Conservation (phyloP, 345 rosid genomes). For the Camelina hispida region DNA sequence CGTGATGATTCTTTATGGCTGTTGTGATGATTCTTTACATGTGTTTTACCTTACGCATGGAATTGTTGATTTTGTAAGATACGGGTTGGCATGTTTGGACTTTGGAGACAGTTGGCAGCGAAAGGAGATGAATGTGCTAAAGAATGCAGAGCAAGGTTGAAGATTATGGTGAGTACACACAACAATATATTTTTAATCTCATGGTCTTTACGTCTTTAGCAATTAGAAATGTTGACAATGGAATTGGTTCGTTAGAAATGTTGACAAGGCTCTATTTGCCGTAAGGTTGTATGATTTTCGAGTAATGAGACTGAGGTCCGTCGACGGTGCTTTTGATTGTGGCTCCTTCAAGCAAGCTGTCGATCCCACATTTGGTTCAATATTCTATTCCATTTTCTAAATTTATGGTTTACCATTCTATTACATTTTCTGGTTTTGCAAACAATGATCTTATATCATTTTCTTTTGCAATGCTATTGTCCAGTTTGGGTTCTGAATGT, state of each 20-base stretch:
- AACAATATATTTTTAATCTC: background rate
- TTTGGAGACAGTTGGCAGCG: slow-evolving; percentile 71
- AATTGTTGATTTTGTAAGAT: slow-evolving; percentile 77
- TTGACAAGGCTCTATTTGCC: too few species aligned
- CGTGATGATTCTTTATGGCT: background rate
- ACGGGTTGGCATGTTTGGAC: slow-evolving; percentile 62
- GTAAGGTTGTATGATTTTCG: too few species aligned
- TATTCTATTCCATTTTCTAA: too few species aligned
- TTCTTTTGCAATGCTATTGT: too few species aligned
- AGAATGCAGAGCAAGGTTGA: slow-evolving; percentile 70
- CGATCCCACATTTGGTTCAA: too few species aligned
- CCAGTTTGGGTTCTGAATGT: too few species aligned
- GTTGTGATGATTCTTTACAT: slow-evolving; percentile 42
- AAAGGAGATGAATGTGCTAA: slow-evolving; percentile 82
- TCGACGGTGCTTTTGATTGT: too few species aligned
- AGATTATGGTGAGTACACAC: slow-evolving; percentile 66
- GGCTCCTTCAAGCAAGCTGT: too few species aligned
- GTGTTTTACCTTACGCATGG: slow-evolving; percentile 70
- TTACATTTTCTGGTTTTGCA: too few species aligned
- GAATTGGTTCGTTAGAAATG: slow-evolving; percentile 44
- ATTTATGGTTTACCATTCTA: too few species aligned
- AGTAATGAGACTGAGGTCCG: too few species aligned
- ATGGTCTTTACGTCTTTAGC: background rate
- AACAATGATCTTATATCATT: too few species aligned
- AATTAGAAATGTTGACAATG: slow-evolving; percentile 9